Evolutionary conservation across 225 moss, liverwort and hornwort genomes (phyloP).

Genomic region (Lunularia cruciata): DNA sequence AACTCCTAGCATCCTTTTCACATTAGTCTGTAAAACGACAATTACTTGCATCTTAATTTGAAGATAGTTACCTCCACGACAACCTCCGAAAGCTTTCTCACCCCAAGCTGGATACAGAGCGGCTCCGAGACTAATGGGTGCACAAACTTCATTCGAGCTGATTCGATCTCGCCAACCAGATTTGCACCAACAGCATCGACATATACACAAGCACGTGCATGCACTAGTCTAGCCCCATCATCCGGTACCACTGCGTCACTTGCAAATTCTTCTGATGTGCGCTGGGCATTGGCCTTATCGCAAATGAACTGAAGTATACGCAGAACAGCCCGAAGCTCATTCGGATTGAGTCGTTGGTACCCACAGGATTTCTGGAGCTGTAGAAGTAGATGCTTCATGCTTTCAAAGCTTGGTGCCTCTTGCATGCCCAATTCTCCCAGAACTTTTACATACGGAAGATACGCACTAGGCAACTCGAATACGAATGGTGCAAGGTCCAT

Average conservation of each 20-base stretch:
- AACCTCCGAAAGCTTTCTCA: conserved; percentile 76
- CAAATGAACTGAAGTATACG: conserved; percentile 69
- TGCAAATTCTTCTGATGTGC: conserved; percentile 44
- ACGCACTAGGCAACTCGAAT: conserved; percentile 76
- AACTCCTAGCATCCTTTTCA: no score
- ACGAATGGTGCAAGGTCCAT: conserved; percentile 84
- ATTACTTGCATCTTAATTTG: no score
- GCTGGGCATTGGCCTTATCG: conserved; percentile 47
- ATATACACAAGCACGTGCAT: conserved; percentile 73
- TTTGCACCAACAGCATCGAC: conserved; percentile 62
- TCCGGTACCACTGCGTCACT: conserved; percentile 71
- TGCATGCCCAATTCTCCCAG: conserved; percentile 75
- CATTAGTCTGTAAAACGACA: background rate
- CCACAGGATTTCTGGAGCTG: conserved; percentile 69
- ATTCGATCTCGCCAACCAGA: conserved; percentile 73
- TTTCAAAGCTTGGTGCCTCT: conserved; percentile 67
- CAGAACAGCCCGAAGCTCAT: conserved; percentile 72
- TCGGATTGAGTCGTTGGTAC: conserved; percentile 79
- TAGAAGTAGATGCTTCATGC: conserved; percentile 61
- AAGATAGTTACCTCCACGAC: conserved; percentile 61
- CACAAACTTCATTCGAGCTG: conserved; percentile 66
- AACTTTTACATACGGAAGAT: conserved; percentile 69
- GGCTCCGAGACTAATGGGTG: conserved; percentile 68
- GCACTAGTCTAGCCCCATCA: conserved; percentile 68
- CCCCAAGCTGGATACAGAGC: conserved; percentile 63